Base-by-base conservation (phyloP, 2,329 filamentous ascomycete genomes). In the Talaromyces sp. region DNA sequence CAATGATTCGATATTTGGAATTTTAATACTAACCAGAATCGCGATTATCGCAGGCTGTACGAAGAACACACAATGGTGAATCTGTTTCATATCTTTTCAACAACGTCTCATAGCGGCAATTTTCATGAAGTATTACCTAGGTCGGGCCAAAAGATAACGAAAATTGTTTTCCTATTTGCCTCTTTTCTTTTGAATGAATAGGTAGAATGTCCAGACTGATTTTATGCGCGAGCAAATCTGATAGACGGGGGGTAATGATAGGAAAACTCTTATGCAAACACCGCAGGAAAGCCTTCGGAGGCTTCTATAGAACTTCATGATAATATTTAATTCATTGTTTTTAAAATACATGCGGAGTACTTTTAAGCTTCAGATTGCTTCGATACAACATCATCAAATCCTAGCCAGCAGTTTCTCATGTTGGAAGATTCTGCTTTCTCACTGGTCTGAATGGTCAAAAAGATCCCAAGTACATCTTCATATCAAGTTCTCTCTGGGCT, bases 61-160 rank as follows among this genome's bases (percentile, higher is more conserved):
- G 64, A 62, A 33, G 64, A 45, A 66, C 64, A 3, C 64, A 66
- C 13, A 66, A 66, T 16, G 64, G 64, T 24, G 64, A 66, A 59
- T 62, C 59, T 4, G 64, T 66, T 11, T 62, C 59, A 3, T 66
- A 66, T 62, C 33, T 66, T 9, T 66, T 66, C 43, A 61, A 41
- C 43, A 62, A 66, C 19, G 67, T 67, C 14, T 69, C 71, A 39
- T 65, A 56, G 5, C n/a, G 52, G 14, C 31, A 19, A 19, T 9
- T 4, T 6, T 19, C n/a, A 11, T 13, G 19, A 16, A 39, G 19
- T 13, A 16, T 7, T 9, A 14, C 19, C 33, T 37, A 3, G 24
- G 24, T 24, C 2, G 19, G 31, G 19, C 11, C 19, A 39, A 37
- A 11, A 14, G 11, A 56, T 39, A 14, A 14, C n/a, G 16, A 14